A percentile compares a stretch with the other conserved stretches of the same genome.
Conservation (phyloP, 371 early-diverging fungal genomes). For the Dinochytrium kinnereticum region DNA sequence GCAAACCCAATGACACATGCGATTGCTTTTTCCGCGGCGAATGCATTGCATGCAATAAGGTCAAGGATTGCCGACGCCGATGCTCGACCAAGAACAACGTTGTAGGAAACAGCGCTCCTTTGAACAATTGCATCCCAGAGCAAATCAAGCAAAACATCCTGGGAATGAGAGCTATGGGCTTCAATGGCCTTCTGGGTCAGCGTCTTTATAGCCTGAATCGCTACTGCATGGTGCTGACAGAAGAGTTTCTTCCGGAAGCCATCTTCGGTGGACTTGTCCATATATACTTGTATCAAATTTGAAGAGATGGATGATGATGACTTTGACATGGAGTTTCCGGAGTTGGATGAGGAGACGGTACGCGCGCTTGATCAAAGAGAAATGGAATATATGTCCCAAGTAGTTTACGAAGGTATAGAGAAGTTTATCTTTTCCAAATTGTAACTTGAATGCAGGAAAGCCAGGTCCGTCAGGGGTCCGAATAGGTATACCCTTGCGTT, state of each 20-base stretch:
- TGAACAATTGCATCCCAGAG: not conserved
- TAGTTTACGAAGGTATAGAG: not conserved
- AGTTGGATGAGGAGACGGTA: not conserved
- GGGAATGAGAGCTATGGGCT: too few relatives aligned
- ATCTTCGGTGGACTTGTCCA: not conserved
- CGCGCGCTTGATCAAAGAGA: not conserved
- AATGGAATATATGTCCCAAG: slow-evolving; percentile 2
- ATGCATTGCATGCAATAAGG: not conserved
- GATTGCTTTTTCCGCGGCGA: not conserved
- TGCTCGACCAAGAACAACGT: not conserved
- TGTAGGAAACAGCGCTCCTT: not conserved
- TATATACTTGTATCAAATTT: not conserved
- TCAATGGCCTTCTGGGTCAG: not conserved
- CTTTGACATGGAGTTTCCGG: not conserved
- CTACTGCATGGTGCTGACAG: not conserved
- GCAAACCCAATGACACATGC: not conserved
- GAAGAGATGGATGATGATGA: not conserved
- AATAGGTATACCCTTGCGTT: not conserved
- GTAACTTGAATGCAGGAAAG: not conserved
- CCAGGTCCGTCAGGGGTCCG: not conserved
- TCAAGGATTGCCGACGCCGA: not conserved
- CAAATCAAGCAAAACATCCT: not conserved
- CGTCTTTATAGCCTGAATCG: not conserved
- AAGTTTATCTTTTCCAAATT: not conserved
- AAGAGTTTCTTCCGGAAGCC: not conserved